A percentile compares a stretch with the other conserved stretches of the same genome.
phyloP scores from a whole-genome alignment of 2,329 filamentous ascomycete genomes.

The Xylaria sp. region DNA sequence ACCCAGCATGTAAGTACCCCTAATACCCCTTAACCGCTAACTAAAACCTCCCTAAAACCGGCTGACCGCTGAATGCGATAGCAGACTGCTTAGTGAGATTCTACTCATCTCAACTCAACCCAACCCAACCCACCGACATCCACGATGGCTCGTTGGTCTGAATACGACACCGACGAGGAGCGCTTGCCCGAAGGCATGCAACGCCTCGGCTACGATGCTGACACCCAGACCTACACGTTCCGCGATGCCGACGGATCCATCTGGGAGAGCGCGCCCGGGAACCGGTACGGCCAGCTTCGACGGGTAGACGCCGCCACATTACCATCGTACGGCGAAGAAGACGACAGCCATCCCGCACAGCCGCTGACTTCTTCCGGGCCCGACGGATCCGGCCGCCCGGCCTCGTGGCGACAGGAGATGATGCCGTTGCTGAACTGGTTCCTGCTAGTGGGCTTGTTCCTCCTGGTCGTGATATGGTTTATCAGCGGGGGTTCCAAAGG shows the following conservation, averaged over 20 bases:
- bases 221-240: constrained; percentile 60
- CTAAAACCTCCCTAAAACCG: constrained; percentile 9
- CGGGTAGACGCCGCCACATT: constrained; percentile 40
- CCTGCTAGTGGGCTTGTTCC: constrained; percentile 61
- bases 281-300: constrained; percentile 56
- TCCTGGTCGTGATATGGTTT: constrained; percentile 63
- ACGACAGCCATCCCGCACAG: constrained; percentile 39
- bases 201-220: constrained; percentile 62
- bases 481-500: constrained; percentile 50
- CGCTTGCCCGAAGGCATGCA: constrained; percentile 61
- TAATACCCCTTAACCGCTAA: not conserved
- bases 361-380: constrained; percentile 35
- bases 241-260: constrained; percentile 54
- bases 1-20: not conserved
- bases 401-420: constrained; percentile 63
- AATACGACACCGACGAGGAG: constrained; percentile 54
- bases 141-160: constrained; percentile 50
- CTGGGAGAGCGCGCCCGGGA: constrained; percentile 59
- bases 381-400: constrained; percentile 32
- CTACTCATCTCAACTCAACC: not conserved
- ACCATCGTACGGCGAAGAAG: constrained; percentile 39
- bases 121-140: not conserved
- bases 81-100: not conserved
- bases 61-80: constrained; percentile 3
- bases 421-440: constrained; percentile 69